These are phyloP conservation scores for Fusarium cicatricum DNA, from an alignment of 2,329 filamentous ascomycete genomes.

Conservation along the genomic window DNA sequence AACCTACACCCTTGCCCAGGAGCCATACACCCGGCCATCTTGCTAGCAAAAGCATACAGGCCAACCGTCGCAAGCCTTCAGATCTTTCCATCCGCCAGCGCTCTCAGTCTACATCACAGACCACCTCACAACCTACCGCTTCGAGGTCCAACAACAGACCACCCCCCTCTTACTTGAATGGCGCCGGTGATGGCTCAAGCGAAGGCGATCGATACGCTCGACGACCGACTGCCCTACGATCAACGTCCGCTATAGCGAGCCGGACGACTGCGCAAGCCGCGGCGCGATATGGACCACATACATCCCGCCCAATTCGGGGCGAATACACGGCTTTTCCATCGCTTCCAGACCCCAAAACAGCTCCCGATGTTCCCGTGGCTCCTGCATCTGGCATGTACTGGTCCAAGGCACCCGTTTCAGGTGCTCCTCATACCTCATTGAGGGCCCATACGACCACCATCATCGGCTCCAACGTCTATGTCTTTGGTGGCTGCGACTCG, in stretches of 20 bases:
- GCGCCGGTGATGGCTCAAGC: constrained; percentile 36
- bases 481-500: constrained; percentile 75
- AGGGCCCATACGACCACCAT: constrained; percentile 73
- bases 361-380: constrained; percentile 67
- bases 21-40: constrained; percentile 71
- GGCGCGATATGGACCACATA: constrained; percentile 22
- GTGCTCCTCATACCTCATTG: constrained; percentile 66
- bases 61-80: constrained; percentile 58
- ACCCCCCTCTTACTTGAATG: constrained; percentile 37
- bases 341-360: constrained; percentile 63
- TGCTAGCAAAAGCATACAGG: constrained; percentile 62
- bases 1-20: constrained; percentile 55
- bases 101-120: constrained; percentile 58
- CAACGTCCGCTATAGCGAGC: constrained; percentile 61
- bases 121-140: constrained; percentile 40
- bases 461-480: constrained; percentile 71
- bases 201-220: constrained; percentile 42
- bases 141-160: constrained; percentile 41
- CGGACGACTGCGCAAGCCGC: constrained; percentile 38
- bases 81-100: constrained; percentile 63
- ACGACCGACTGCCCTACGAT: constrained; percentile 58
- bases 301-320: constrained; percentile 46
- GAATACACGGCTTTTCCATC: constrained; percentile 62
- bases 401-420: constrained; percentile 71
- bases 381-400: constrained; percentile 78